A percentile compares a stretch with the other conserved stretches of the same genome.
phyloP scores from a whole-genome alignment of 495 filamentous ascomycete species.

The Tuber umbilicatum region DNA sequence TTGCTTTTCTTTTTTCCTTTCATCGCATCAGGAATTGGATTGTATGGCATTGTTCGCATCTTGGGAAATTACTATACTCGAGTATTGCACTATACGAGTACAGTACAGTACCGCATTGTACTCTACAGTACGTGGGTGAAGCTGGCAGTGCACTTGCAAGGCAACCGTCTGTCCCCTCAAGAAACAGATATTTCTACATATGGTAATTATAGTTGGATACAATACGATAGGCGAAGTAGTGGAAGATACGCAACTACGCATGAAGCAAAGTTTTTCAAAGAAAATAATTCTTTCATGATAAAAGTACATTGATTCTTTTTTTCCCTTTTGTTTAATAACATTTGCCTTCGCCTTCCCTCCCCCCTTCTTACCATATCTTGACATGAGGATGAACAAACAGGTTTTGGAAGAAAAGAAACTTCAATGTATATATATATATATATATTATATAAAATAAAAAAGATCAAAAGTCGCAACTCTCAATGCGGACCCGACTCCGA shows the following conservation, averaged over 20 bases:
- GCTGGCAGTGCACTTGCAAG: background rate
- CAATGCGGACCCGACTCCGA: conserved; percentile 29
- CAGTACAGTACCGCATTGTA: no score
- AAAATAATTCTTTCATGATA: background rate
- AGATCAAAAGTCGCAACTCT: background rate
- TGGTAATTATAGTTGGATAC: background rate
- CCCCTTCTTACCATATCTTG: background rate
- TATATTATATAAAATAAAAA: conserved; percentile 4
- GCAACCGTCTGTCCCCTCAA: background rate
- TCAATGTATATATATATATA: background rate
- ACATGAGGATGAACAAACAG: background rate
- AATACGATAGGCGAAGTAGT: background rate
- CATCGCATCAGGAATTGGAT: no score
- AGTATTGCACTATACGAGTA: no score
- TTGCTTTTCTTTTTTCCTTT: background rate
- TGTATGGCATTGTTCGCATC: background rate
- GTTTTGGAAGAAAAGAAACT: background rate
- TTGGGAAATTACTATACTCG: background rate
- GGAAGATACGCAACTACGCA: background rate
- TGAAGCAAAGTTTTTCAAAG: background rate
- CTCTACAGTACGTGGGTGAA: no score
- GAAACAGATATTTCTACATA: background rate
- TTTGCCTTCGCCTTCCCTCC: background rate
- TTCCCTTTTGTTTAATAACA: background rate
- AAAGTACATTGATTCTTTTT: background rate